A percentile compares a stretch with the other conserved stretches of the same genome.
Evolutionary conservation across 1,139 yeast genomes (phyloP).

Genomic region (Suzukiozyma palmioleophila): DNA sequence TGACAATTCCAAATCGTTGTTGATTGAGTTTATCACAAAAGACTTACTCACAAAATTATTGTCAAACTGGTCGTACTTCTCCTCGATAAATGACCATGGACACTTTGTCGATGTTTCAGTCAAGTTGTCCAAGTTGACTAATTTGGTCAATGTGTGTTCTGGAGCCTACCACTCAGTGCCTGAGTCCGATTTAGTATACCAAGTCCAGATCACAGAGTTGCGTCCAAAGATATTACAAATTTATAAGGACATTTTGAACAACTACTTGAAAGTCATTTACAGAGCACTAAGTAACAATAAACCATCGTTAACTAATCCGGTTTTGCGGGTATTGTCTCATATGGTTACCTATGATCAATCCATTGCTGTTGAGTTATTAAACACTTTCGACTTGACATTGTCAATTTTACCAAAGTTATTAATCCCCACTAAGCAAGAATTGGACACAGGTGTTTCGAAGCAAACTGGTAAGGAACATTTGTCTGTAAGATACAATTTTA

Average conservation of each 20-base stretch:
- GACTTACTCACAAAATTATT: constrained; percentile 18
- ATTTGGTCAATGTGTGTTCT: constrained; percentile 13
- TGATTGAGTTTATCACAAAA: constrained; percentile 11
- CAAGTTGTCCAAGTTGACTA: constrained; percentile 24
- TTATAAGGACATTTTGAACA: constrained; percentile 50
- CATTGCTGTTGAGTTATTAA: constrained; percentile 53
- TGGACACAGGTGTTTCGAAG: constrained; percentile 19
- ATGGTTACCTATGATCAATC: constrained; percentile 49
- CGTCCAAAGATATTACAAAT: constrained; percentile 14
- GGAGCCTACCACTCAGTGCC: neutral
- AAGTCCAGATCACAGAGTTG: constrained; percentile 2
- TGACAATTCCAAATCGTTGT: constrained; percentile 8
- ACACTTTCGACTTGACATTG: constrained; percentile 64
- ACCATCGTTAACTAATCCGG: constrained; percentile 59
- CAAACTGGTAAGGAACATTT: constrained; percentile 20
- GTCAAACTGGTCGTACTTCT: constrained; percentile 54
- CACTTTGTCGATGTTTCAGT: constrained; percentile 42
- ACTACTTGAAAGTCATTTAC: constrained; percentile 60
- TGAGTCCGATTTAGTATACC: neutral
- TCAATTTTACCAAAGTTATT: constrained; percentile 60
- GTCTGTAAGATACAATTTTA: constrained; percentile 53
- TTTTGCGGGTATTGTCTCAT: constrained; percentile 50
- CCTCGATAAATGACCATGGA: constrained; percentile 58
- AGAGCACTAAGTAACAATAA: constrained; percentile 60
- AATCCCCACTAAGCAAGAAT: constrained; percentile 47